A percentile compares a stretch with the other conserved stretches of the same genome.
Evolutionary conservation across 257 asterid species (phyloP).

Genomic region (Misopates orontium): DNA sequence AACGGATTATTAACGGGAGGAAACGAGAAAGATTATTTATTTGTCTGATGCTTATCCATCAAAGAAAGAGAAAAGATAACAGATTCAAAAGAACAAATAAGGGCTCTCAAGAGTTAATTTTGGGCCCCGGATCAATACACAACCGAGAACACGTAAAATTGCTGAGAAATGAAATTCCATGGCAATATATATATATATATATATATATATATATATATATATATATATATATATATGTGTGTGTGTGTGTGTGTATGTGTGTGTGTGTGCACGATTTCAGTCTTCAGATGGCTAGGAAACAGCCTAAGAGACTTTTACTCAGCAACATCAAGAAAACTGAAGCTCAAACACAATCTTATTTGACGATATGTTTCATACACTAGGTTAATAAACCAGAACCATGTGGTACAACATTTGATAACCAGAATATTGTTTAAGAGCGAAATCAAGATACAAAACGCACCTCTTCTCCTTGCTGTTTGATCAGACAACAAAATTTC

Average conservation of each 20-base stretch:
- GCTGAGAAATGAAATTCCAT: neutral
- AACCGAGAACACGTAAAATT: neutral
- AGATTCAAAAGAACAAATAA: neutral
- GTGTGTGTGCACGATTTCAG: neutral
- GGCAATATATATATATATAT: neutral
- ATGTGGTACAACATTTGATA: neutral
- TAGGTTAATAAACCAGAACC: neutral
- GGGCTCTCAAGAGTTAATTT: neutral
- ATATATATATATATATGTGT: too few species aligned
- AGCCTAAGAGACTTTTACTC: neutral
- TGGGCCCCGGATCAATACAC: neutral
- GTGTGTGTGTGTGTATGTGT: too few species aligned
- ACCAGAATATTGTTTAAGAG: neutral
- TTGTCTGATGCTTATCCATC: neutral
- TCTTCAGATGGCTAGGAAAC: neutral
- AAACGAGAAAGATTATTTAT: neutral
- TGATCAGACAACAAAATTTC: neutral
- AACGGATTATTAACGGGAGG: too few species aligned
- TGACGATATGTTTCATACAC: neutral
- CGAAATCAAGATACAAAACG: neutral
- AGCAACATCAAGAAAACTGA: neutral
- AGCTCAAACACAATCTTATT: neutral
- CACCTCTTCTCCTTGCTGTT: neutral
- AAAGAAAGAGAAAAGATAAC: neutral
- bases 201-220: too few species aligned